Base-by-base conservation (phyloP, 306 rosid genomes). In the Rosa rugosa region DNA sequence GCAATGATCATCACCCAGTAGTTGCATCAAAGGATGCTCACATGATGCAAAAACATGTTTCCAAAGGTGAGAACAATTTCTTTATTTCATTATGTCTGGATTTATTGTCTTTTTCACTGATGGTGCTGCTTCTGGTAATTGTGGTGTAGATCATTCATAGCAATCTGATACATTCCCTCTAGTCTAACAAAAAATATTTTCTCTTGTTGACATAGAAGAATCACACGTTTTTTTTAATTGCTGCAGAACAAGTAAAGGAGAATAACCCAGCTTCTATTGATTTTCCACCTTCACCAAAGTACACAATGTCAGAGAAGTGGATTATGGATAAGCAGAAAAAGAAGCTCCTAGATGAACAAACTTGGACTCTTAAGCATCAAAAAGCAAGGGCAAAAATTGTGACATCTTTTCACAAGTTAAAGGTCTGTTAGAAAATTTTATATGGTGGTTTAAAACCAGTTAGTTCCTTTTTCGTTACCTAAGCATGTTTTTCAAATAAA, bases 271-370 rank as follows among this genome's bases (percentile, higher is more conserved):
- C 73, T 50, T 78, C 87, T 66, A 36, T 89, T 77, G 90, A 90
- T 80, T 68, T 86, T 72, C 82, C 85, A 49, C 68, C 79, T 47
- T 80, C 97, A 84, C 89, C 92, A 60, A 96, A 86, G 85, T 83
- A 82, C 85, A 91, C 99, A 2, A 91, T 96, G 99, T 91, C 92
- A 63, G 96, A 91, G 86, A 96, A 84, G 81, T 96, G 96, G 91
- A 84, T 91, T 69, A 82, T 96, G 89, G 97, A 89, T 85, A 92
- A 82, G 71, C 96, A 91, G 87, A 91, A 83, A 85, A 88, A 86
- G 91, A 89, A 91, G 86, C 89, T 56, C 83, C 78, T 82, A 75
- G 80, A 75, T 73, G 92, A 91, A 82, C 94, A 84, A 84, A 88
- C 84, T 54, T 88, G 94, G 93, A 74, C 77, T 73, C 86, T 83